A percentile compares a stretch with the other conserved stretches of the same genome.
These are phyloP conservation scores for Fusarium subglutinans DNA, from an alignment of 2,329 filamentous ascomycete species.

Conservation along the genomic window DNA sequence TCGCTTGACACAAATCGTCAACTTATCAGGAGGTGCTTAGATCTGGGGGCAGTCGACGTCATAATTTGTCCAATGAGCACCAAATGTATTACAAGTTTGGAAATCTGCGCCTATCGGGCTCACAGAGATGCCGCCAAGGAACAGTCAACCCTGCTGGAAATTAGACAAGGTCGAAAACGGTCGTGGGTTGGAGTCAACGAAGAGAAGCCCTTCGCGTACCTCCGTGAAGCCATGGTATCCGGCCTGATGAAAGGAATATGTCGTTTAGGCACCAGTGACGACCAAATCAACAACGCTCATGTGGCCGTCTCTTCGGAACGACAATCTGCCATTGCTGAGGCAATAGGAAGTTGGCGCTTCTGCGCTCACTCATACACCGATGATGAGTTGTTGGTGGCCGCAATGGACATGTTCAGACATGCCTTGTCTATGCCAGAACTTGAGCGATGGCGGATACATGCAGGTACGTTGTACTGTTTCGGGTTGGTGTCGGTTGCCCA, in stretches of 20 bases:
- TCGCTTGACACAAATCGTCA: conserved; percentile 46
- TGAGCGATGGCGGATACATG: conserved; percentile 79
- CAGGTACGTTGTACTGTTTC: conserved; percentile 64
- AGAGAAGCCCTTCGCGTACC: conserved; percentile 85
- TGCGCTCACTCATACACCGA: conserved; percentile 89
- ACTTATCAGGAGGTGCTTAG: conserved; percentile 76
- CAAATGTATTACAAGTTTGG: conserved; percentile 77
- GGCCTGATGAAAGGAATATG: conserved; percentile 91
- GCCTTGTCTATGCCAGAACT: conserved; percentile 84
- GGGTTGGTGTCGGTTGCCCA: conserved; percentile 7
- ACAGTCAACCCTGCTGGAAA: conserved; percentile 75
- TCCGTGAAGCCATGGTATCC: conserved; percentile 93
- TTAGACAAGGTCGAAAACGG: conserved; percentile 80
- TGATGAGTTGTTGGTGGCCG: conserved; percentile 87
- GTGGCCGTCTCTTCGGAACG: conserved; percentile 74
- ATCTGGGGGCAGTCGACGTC: conserved; percentile 88
- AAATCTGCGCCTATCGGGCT: conserved; percentile 84
- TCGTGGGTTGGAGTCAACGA: conserved; percentile 93
- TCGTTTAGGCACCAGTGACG: conserved; percentile 70
- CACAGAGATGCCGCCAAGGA: conserved; percentile 80
- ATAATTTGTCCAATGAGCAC: conserved; percentile 80
- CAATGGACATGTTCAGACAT: conserved; percentile 90
- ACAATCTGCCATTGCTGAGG: conserved; percentile 70
- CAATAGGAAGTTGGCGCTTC: conserved; percentile 85
- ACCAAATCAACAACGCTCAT: conserved; percentile 70